These are phyloP conservation scores for Trichoderma oligosporum DNA, from an alignment of 2,329 filamentous ascomycete genomes.

Conservation along the genomic window DNA sequence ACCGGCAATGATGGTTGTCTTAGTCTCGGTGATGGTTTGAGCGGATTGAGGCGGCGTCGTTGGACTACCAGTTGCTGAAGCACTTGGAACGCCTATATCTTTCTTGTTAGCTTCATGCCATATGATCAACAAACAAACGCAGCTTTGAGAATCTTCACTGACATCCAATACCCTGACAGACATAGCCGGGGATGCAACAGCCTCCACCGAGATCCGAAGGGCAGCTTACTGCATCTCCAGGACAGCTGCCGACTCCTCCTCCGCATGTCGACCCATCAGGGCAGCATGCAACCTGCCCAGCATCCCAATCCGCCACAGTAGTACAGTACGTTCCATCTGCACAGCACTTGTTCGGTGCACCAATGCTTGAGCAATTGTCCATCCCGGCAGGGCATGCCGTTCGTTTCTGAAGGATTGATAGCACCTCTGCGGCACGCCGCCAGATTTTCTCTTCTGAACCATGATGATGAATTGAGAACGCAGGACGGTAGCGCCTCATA, in stretches of 20 bases:
- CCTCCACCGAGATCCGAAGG: slow-evolving; percentile 63
- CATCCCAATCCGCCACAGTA: slow-evolving; percentile 55
- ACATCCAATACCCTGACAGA: slow-evolving; percentile 69
- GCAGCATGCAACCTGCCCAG: slow-evolving; percentile 73
- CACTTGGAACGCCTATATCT: slow-evolving; percentile 33
- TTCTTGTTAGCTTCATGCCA: neutral
- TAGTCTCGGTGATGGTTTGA: slow-evolving; percentile 38
- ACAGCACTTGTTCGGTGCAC: slow-evolving; percentile 70
- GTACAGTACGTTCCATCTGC: slow-evolving; percentile 63
- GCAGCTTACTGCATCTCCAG: slow-evolving; percentile 60
- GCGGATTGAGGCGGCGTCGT: slow-evolving; percentile 21
- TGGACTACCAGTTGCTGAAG: slow-evolving; percentile 28
- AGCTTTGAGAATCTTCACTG: slow-evolving; percentile 33
- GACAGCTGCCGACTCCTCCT: slow-evolving; percentile 60
- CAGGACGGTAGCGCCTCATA: slow-evolving; percentile 41
- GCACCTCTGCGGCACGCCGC: slow-evolving; percentile 43
- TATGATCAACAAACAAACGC: too few species aligned
- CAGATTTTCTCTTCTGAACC: slow-evolving; percentile 27
- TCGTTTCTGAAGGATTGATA: slow-evolving; percentile 51
- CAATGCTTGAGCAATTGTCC: slow-evolving; percentile 59
- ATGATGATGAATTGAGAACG: slow-evolving; percentile 48
- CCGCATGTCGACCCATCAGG: slow-evolving; percentile 61
- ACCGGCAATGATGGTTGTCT: slow-evolving; percentile 36
- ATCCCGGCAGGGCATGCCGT: slow-evolving; percentile 67
- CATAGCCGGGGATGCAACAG: slow-evolving; percentile 70